phyloP scores from a whole-genome alignment of 2,329 filamentous ascomycete species.

The Alternaria sp. region DNA sequence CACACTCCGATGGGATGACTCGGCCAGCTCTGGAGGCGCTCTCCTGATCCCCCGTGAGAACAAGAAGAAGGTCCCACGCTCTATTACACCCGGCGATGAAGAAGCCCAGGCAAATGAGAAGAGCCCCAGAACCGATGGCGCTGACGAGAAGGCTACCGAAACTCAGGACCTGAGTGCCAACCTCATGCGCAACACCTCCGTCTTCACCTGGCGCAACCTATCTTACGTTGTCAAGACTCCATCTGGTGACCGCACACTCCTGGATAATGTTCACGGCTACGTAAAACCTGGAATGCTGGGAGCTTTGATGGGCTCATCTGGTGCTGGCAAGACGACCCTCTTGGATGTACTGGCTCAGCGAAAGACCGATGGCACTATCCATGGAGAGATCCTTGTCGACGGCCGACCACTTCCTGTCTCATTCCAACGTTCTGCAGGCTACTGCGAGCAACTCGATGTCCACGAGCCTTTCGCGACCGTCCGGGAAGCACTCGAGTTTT shows the following conservation, averaged over 20 bases:
- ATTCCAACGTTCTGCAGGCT: conserved; percentile 43
- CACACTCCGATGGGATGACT: conserved; percentile 64
- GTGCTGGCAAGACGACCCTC: conserved; percentile 46
- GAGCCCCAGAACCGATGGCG: neutral
- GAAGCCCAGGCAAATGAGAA: conserved; percentile 52
- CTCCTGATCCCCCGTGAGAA: conserved; percentile 65
- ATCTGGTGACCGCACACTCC: conserved; percentile 49
- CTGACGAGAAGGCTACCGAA: conserved; percentile 39
- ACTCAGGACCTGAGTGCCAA: neutral
- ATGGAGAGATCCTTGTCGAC: conserved; percentile 38
- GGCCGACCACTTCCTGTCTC: conserved; percentile 32
- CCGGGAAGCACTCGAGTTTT: conserved; percentile 40
- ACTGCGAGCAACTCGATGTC: conserved; percentile 43
- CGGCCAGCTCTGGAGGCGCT: conserved; percentile 58
- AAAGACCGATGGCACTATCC: conserved; percentile 36
- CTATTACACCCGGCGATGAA: conserved; percentile 52
- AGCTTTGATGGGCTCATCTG: conserved; percentile 44
- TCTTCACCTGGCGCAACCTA: conserved; percentile 70
- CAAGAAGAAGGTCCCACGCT: conserved; percentile 17
- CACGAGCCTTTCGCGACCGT: conserved; percentile 38
- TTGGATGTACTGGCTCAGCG: conserved; percentile 42
- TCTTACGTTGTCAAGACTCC: conserved; percentile 62
- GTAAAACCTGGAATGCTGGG: conserved; percentile 62
- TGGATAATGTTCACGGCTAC: conserved; percentile 61
- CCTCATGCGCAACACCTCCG: conserved; percentile 67